Evolutionary conservation across 176 grass and related monocot species (phyloP).

Genomic region (Lolium rigidum): DNA sequence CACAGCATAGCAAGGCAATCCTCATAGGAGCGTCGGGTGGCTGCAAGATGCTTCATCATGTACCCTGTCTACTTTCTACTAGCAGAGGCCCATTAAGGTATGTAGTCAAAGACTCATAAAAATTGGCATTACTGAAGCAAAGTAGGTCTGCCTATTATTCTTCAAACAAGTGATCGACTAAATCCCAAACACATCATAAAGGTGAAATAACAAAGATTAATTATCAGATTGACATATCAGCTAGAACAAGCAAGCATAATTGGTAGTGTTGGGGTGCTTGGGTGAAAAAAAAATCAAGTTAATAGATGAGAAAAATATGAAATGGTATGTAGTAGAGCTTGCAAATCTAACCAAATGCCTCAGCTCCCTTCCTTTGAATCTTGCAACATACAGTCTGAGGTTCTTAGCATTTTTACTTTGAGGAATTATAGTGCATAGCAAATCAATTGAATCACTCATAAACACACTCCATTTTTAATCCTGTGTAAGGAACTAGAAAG

Average conservation of each 20-base stretch:
- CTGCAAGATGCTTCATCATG: neutral
- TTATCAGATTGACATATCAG: neutral
- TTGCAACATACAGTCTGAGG: slow-evolving; percentile 6
- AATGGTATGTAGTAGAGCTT: neutral
- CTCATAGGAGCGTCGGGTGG: neutral
- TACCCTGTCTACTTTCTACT: slow-evolving; percentile 16
- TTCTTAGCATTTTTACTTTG: slow-evolving; percentile 26
- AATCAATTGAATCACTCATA: neutral
- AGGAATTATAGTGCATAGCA: neutral
- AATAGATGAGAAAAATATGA: slow-evolving; percentile 7
- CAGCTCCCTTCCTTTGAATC: neutral
- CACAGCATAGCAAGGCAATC: neutral
- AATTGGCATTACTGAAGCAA: slow-evolving; percentile 19
- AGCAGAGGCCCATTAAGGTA: slow-evolving; percentile 26
- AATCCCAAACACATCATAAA: slow-evolving; percentile 1
- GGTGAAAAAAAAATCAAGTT: neutral
- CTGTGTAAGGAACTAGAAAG: neutral
- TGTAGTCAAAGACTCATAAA: neutral
- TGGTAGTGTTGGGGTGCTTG: neutral
- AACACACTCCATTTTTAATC: too few relatives aligned
- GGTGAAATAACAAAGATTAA: neutral
- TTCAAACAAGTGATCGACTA: neutral
- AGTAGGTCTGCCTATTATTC: neutral
- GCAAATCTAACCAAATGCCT: slow-evolving; percentile 14
- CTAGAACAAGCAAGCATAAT: neutral